Evolutionary conservation across 139 green algal genomes (phyloP), one percentile per base, ranked within the genome.

Genomic region (Chlamydomonas sp.): DNA sequence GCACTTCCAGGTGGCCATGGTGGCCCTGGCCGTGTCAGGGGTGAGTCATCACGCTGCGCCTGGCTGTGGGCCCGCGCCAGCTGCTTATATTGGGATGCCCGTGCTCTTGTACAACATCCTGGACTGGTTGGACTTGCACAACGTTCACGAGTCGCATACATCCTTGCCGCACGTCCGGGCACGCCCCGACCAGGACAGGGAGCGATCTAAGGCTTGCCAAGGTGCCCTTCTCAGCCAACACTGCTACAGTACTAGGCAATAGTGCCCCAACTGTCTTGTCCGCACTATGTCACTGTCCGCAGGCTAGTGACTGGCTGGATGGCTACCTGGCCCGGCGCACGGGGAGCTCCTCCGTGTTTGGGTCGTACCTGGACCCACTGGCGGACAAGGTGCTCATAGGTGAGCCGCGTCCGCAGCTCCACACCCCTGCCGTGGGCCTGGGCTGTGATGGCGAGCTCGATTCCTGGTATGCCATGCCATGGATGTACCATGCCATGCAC

Each of bases 311-410:
- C 89, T 99, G 96, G 96, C 80, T 94, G 0, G 97, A 99, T 79
- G 97, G 97, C 61, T 96, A 90, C 8, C 75, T 96, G 4, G 96
- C 97, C 1, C 92, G 95, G 60, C 81, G 84, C 4, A 64, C 90
- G 63, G 85, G 82, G 16, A 91, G 96, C 69, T 88, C 90, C 17
- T 96, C 91, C 9, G 92, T 97, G 1, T 90, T 99, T 14, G 97
- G 97, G 15, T 96, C 93, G 3, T 99, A 98, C 87, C 89, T 99
- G 10, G 97, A 99, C 85, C 97, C 97, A 0, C 69, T 98, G 63
- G 96, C 95, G 3, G 97, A 99, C 89, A 99, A 99, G 85, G 91
- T 87, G 72, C 3, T 31, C 7, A 20, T 5, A 5, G 93, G 16
- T 85, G 96, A n/a, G 71, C 5, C 31, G 31, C 31, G 31, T 49